phyloP scores from a whole-genome alignment of 805 yeast genomes.

The Candida multigemmis region DNA sequence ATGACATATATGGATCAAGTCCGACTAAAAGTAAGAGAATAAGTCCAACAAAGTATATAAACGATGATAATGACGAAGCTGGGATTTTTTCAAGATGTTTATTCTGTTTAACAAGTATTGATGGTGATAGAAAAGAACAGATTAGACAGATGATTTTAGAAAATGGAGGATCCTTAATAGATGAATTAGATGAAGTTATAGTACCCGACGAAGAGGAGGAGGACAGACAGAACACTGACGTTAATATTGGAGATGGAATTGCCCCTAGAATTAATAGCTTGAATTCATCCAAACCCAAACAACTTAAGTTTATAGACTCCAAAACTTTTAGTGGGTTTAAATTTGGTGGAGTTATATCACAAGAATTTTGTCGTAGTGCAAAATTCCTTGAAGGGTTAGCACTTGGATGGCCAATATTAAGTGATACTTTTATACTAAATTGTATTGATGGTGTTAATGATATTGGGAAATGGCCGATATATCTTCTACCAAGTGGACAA shows the following conservation, averaged over 20 bases:
- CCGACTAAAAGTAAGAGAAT: neutral
- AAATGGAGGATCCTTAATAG: too few relatives aligned
- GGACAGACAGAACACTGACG: conserved; percentile 2
- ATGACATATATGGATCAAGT: neutral
- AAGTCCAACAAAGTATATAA: too few relatives aligned
- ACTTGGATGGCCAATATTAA: conserved; percentile 79
- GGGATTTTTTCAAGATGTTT: conserved; percentile 12
- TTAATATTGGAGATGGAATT: conserved; percentile 12
- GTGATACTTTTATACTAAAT: conserved; percentile 47
- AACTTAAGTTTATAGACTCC: too few relatives aligned
- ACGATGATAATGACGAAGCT: neutral
- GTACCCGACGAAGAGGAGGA: conserved; percentile 8
- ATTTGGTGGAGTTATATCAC: conserved; percentile 63
- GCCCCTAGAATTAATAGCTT: too few relatives aligned
- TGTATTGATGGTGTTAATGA: conserved; percentile 23
- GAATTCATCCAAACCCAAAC: too few relatives aligned
- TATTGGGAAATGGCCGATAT: conserved; percentile 38
- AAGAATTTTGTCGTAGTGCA: conserved; percentile 50
- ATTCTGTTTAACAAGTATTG: conserved; percentile 28
- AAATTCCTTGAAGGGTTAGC: conserved; percentile 74
- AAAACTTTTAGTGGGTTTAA: conserved; percentile 11
- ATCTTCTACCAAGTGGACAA: conserved; percentile 66
- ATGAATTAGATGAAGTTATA: too few relatives aligned
- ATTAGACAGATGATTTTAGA: conserved; percentile 23
- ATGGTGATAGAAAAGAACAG: conserved; percentile 22